Evolutionary conservation across 2,329 filamentous ascomycete species (phyloP), one percentile per base, ranked within the genome.

Genomic region (Exophiala aquamarina): DNA sequence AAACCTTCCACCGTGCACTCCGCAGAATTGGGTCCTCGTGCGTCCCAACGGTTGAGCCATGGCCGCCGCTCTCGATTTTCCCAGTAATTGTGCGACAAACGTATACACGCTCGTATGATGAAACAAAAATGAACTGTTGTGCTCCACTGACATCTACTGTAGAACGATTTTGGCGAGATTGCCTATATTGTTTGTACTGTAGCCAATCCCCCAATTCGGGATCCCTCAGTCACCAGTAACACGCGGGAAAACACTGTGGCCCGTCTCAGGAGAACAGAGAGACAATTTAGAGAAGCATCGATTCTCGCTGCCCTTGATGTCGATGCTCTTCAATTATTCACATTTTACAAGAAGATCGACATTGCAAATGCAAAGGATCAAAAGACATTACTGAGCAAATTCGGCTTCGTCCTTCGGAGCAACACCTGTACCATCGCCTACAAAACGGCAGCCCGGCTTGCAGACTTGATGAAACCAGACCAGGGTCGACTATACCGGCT

Each of bases 301-400:
- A 59, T 59, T 36, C 50, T 59, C 28, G 54, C 52, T 21, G 44
- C 47, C 5, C 46, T 57, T 17, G 57, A 59, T 47, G 36, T 43
- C 13, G 53, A 55, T 15, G 42, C 45, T 33, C 48, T 47, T 19
- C 55, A 59, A 39, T 47, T 59, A 13, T 58, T 55, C 33, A 59
- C 57, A 15, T 59, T 59, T 38, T 59, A 59, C 44, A 59, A 58
- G 33, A 59, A 57, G 36, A 49, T 57, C 19, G 57, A 59, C 20
- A 54, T 59, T 26, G 44, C 56, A 32, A 50, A 50, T 26, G 46
- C 46, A 3, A 57, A 51, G 32, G 57, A 59, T 19, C 55, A 58
- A 35, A 56, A 54, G 39, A 45, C 54, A 9, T 34, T 59, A n/a
- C 38, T 58, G 21, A 54, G 37, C 31, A 56, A 55, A 33, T 58